Evolutionary conservation across 2,329 filamentous ascomycete genomes (phyloP), one percentile per base, ranked within the genome.

Genomic region (Juglanconis sp.): DNA sequence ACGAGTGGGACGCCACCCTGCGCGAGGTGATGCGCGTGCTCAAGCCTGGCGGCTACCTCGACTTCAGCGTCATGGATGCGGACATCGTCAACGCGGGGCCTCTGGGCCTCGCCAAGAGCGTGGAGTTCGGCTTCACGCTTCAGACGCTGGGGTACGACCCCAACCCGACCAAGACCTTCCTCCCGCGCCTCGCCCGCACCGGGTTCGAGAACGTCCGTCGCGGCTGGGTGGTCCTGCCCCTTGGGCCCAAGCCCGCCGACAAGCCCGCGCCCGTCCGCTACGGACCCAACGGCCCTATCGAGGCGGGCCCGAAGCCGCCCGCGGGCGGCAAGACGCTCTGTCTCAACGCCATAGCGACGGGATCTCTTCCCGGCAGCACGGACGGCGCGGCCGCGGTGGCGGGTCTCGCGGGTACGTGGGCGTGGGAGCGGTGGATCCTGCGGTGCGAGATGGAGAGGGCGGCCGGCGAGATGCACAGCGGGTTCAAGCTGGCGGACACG

Each of bases 381-480:
- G 84, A 87, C 53, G 85, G 87, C 70, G 85, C 88, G 13, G 90
- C 91, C 1, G 87, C 84, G 67, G 80, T 96, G 65, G 89, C 90
- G 11, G 93, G 93, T 24, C 77, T 98, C 46, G 86, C 94, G 1
- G 95, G 92, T 4, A 88, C 89, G 32, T 95, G 92, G 87, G 87
- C 88, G 72, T 99, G 93, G 94, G 95, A 99, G 82, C 90, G 91
- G 72, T 99, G 95, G 95, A 84, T 98, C 73, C 77, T 97, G 66
- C 91, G 92, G 70, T 83, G 94, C 68, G 90, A 95, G 77, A 84
- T 88, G 76, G 93, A 97, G 79, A 95, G 84, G 73, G 80, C 80
- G 4, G 79, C 91, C 70, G 89, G 90, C 32, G 87, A 91, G 70
- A 73, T 82, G 63, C 58, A 61, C 54, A 63, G 61, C 58, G 61